phyloP scores from a whole-genome alignment of 2,329 filamentous ascomycete genomes.

The Aureobasidium pullulans region DNA sequence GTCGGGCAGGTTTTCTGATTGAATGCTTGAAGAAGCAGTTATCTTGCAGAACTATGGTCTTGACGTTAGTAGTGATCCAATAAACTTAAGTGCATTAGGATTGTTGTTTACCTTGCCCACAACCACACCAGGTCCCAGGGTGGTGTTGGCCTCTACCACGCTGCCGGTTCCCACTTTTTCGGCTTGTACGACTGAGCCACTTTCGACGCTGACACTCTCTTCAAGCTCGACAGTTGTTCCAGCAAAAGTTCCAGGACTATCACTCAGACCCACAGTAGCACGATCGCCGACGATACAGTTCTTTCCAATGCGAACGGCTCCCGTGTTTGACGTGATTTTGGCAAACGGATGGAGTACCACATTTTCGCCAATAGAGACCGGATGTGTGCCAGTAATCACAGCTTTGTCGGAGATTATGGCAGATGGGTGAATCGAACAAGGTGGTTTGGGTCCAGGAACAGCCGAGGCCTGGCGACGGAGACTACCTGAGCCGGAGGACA shows the following conservation, averaged over 20 bases:
- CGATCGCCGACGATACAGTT: constrained; percentile 71
- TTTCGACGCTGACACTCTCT: constrained; percentile 37
- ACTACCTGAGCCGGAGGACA: constrained; percentile 7
- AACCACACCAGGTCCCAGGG: constrained; percentile 31
- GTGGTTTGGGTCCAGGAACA: constrained; percentile 25
- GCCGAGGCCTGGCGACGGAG: constrained; percentile 12
- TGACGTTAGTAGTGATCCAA: neutral
- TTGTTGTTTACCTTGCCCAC: constrained; percentile 34
- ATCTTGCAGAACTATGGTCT: constrained; percentile 37
- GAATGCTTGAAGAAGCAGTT: constrained; percentile 26
- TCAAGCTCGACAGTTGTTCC: constrained; percentile 31
- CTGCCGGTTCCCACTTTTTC: constrained; percentile 24
- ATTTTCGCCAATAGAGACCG: constrained; percentile 69
- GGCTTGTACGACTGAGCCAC: constrained; percentile 33
- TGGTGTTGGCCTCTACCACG: constrained; percentile 24
- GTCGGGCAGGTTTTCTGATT: constrained; percentile 35
- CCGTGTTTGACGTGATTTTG: constrained; percentile 36
- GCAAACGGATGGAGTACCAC: constrained; percentile 81
- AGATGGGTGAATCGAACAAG: constrained; percentile 37
- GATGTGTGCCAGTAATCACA: constrained; percentile 59
- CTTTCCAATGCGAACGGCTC: constrained; percentile 37
- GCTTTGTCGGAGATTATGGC: constrained; percentile 43
- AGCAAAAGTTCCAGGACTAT: constrained; percentile 12
- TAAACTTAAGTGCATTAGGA: neutral
- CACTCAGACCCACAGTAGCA: constrained; percentile 30